Base-by-base conservation (phyloP, 2,329 filamentous ascomycete species). In the Neofusicoccum ribis region DNA sequence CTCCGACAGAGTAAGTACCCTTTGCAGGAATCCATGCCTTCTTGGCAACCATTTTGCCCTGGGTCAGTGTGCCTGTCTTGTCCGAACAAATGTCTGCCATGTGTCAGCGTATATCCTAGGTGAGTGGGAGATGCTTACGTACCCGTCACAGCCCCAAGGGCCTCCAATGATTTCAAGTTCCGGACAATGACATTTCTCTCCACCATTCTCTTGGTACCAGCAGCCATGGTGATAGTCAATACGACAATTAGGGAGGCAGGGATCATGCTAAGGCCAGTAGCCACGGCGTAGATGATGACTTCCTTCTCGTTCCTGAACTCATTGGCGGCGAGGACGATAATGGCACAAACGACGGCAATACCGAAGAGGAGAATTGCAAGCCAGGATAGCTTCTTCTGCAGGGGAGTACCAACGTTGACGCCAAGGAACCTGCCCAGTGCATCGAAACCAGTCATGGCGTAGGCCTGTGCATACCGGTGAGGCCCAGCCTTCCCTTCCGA, bases 271-370 rank as follows among this genome's bases (percentile, higher is more conserved):
- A 88, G 74, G 77, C 82, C 83, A 49, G 83, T 85, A n/a, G 85
- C 85, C 7, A 88, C 85, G 2, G 85, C 89, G 49, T 91, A 83
- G 67, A 91, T 89, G 69, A 89, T 86, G 67, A 89, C 86, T 69
- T 89, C 86, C 34, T 82, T 80, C 37, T 81, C 77, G 41, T 76
- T 74, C n/a, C 79, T 76, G 73, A 86, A 88, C 6, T 63, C 41
- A 12, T 68, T 68, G 0, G 67, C 67, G 5, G 17, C 67, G 4
- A 68, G 49, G 15, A 68, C 67, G 27, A 68, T 68, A 64, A 68
- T 66, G 44, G 67, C 64, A 9, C 65, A 68, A 8, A 69, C 17
- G 12, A 68, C 31, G 11, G 67, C 67, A 36, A 67, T 44, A 4
- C 65, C 65, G 37, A 69, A 66, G 3, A 69, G 43, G 6, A 69